Evolutionary conservation across 257 asterid genomes (phyloP).

Genomic region (Knoxia roxburghii): DNA sequence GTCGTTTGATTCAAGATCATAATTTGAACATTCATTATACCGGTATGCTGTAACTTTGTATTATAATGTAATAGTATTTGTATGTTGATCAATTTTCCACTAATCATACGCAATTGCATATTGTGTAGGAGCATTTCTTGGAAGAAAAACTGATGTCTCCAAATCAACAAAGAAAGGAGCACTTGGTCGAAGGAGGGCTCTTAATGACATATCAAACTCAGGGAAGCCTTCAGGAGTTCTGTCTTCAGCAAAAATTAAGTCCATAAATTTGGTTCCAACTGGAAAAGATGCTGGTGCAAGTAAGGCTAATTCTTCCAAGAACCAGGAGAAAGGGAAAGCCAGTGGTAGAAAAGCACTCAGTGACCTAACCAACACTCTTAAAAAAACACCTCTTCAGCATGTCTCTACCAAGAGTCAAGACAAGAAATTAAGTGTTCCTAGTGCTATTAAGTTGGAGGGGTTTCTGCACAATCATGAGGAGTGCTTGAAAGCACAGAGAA

Average conservation of each 20-base stretch:
- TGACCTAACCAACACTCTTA: conserved; percentile 71
- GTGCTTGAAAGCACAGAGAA: conserved; percentile 62
- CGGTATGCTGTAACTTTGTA: conserved; percentile 37
- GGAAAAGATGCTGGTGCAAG: conserved; percentile 41
- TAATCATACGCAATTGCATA: background rate
- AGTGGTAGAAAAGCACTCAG: conserved; percentile 67
- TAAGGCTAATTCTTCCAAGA: conserved; percentile 32
- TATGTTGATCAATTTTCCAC: too few species aligned
- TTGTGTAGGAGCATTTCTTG: conserved; percentile 32
- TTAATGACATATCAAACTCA: conserved; percentile 82
- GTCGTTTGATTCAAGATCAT: conserved; percentile 62
- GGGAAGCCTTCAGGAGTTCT: conserved; percentile 45
- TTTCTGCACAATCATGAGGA: conserved; percentile 74
- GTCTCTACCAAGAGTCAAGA: conserved; percentile 26
- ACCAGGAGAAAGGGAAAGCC: conserved; percentile 41
- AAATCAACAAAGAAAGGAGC: conserved; percentile 48
- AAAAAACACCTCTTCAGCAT: conserved; percentile 43
- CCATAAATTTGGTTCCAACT: conserved; percentile 32
- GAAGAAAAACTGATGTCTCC: conserved; percentile 35
- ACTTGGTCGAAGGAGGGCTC: conserved; percentile 65
- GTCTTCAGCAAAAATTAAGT: conserved; percentile 38
- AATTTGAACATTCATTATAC: conserved; percentile 50
- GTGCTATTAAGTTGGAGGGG: conserved; percentile 42
- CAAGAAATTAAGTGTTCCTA: conserved; percentile 34
- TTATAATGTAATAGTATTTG: too few species aligned